Percentiles rank a stretch among this genome's conserved stretches.
Conservation (phyloP, 257 asterid genomes). For the Scutellaria galericulata region DNA sequence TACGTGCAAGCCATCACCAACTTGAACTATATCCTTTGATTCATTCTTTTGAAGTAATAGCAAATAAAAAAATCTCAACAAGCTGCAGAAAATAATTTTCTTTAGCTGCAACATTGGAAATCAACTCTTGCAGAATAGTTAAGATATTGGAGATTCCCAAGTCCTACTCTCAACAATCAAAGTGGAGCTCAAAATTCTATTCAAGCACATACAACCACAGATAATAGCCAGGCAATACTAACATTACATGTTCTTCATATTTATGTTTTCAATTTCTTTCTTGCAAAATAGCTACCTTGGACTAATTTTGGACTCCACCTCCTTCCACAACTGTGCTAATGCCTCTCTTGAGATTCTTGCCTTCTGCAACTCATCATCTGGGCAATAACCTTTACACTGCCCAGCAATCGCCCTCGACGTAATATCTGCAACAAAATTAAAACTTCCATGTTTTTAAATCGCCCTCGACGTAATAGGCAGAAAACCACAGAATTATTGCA, state of each 20-base stretch:
- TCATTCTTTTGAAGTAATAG: neutral
- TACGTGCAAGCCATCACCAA: neutral
- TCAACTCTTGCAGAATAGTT: neutral
- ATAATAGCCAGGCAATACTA: neutral
- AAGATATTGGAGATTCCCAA: neutral
- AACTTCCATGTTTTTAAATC: conserved; percentile 4
- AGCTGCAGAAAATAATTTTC: neutral
- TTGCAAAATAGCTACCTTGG: conserved; percentile 54
- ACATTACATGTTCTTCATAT: neutral
- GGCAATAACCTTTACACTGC: conserved; percentile 44
- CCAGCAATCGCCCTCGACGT: conserved; percentile 41
- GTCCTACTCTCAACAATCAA: neutral
- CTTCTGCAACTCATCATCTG: conserved; percentile 57
- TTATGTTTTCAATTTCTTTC: neutral
- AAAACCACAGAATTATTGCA: neutral
- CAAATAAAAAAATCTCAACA: neutral
- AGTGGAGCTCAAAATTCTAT: neutral
- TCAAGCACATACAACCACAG: conserved; percentile 9
- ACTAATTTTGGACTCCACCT: conserved; percentile 61
- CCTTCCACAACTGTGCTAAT: conserved; percentile 54
- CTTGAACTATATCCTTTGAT: conserved; percentile 18
- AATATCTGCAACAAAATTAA: conserved; percentile 49
- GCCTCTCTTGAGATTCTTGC: conserved; percentile 62
- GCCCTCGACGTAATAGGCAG: conserved; percentile 38
- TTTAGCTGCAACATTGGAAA: conserved; percentile 1